Percentiles rank a stretch among this genome's conserved stretches.
phyloP scores from a whole-genome alignment of 192 early-diverging fungal species.

The Dispira simplex region DNA sequence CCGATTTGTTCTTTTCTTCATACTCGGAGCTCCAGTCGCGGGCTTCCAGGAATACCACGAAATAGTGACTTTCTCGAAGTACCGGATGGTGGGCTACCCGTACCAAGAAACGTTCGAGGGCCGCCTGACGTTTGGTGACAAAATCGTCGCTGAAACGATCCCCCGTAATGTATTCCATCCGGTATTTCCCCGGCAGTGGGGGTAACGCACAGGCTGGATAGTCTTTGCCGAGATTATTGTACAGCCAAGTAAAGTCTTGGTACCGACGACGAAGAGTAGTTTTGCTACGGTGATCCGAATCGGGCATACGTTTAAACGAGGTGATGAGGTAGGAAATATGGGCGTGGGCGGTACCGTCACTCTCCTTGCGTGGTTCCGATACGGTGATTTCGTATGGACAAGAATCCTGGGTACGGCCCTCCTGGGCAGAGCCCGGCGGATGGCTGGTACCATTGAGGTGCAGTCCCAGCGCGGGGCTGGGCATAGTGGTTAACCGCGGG shows the following conservation, averaged over 20 bases:
- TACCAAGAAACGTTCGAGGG: slow-evolving; percentile 73
- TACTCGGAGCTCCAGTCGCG: slow-evolving; percentile 49
- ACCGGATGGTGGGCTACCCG: slow-evolving; percentile 69
- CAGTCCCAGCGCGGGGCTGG: no score
- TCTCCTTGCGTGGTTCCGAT: slow-evolving; percentile 72
- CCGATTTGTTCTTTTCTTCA: slow-evolving; percentile 30
- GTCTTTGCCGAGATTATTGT: slow-evolving; percentile 53
- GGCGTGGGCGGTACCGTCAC: slow-evolving; percentile 66
- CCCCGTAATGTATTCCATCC: slow-evolving; percentile 89
- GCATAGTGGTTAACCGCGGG: no score
- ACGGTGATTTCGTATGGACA: slow-evolving; percentile 42
- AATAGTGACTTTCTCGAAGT: slow-evolving; percentile 47
- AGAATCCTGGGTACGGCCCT: background rate
- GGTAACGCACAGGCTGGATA: slow-evolving; percentile 72
- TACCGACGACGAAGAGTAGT: slow-evolving; percentile 73
- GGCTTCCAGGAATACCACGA: slow-evolving; percentile 73
- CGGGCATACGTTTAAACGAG: slow-evolving; percentile 26
- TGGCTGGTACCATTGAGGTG: no score
- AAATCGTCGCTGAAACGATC: slow-evolving; percentile 90
- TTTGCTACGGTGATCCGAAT: slow-evolving; percentile 20
- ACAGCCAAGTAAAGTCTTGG: slow-evolving; percentile 89
- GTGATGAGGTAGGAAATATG: slow-evolving; percentile 74
- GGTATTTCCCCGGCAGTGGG: slow-evolving; percentile 82
- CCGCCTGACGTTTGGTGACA: slow-evolving; percentile 56
- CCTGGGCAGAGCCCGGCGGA: background rate